Percentiles rank a stretch among this genome's conserved stretches.
Evolutionary conservation across 306 rosid species (phyloP).

Genomic region (Sindora glabra): DNA sequence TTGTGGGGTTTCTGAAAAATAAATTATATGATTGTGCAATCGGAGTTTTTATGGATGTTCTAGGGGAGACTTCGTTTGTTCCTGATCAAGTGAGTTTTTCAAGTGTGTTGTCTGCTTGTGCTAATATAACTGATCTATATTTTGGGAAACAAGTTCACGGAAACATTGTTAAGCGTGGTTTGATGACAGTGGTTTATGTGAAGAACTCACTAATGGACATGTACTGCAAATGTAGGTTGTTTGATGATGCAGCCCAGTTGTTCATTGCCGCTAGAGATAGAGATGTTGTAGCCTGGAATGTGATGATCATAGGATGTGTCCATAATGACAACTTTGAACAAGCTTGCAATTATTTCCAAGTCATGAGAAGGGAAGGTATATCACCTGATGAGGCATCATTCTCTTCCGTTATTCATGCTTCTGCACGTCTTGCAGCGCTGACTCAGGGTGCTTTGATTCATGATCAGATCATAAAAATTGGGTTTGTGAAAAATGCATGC

Average conservation of each 20-base stretch:
- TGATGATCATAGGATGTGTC: conserved; percentile 38
- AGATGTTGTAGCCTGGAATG: conserved; percentile 55
- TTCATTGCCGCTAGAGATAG: conserved; percentile 31
- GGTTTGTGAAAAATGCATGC: conserved; percentile 30
- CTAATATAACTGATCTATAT: conserved; percentile 24
- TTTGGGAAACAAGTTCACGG: conserved; percentile 60
- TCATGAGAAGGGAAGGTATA: conserved; percentile 39
- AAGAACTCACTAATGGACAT: conserved; percentile 49
- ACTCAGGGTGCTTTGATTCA: conserved; percentile 44
- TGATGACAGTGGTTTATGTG: conserved; percentile 33
- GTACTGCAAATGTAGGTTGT: conserved; percentile 42
- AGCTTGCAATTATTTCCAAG: conserved; percentile 37
- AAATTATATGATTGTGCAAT: conserved; percentile 30
- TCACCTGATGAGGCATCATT: conserved; percentile 48
- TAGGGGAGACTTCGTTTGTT: conserved; percentile 2
- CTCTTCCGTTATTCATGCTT: conserved; percentile 49
- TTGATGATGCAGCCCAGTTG: conserved; percentile 35
- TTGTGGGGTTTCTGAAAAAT: conserved; percentile 44
- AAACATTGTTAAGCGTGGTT: conserved; percentile 35
- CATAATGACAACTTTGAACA: conserved; percentile 34
- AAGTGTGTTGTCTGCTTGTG: conserved; percentile 47
- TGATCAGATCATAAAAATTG: conserved; percentile 38
- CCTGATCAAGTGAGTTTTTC: conserved; percentile 52
- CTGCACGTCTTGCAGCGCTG: conserved; percentile 40
- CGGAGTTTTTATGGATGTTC: conserved; percentile 25